Conservation (phyloP, 306 rosid genomes). For the Acacia crassicarpa region DNA sequence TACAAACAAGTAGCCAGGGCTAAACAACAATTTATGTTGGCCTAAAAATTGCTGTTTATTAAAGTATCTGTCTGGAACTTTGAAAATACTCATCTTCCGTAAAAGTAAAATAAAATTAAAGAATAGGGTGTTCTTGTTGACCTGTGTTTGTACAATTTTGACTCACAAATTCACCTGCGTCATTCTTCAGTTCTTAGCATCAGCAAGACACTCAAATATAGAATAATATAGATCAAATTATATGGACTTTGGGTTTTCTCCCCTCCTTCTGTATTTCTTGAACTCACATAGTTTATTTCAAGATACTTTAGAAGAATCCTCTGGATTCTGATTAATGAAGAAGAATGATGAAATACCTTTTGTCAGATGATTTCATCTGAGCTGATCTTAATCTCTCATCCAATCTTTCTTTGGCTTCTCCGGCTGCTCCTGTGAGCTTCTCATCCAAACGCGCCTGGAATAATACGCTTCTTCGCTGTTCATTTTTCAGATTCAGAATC, state of each 20-base stretch:
- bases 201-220: background rate
- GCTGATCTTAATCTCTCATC: constrained; percentile 54
- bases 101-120: background rate
- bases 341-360: background rate
- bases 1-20: background rate
- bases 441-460: constrained; percentile 45
- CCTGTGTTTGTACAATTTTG: background rate
- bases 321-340: background rate
- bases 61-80: background rate
- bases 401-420: constrained; percentile 74
- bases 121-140: background rate
- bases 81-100: background rate
- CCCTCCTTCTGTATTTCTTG: too few species aligned
- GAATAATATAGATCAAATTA: too few species aligned
- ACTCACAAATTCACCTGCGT: background rate
- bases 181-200: background rate
- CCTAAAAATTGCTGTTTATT: too few species aligned
- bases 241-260: too few species aligned
- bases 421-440: constrained; percentile 56
- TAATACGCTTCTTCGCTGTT: constrained; percentile 29
- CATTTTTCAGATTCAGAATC: background rate
- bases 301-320: background rate
- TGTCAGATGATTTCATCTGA: constrained; percentile 37
- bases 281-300: background rate
- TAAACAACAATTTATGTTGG: too few species aligned